Percentiles rank a stretch among this genome's conserved stretches.
phyloP scores from a whole-genome alignment of 192 early-diverging fungal species.

The Mortierella claussenii region DNA sequence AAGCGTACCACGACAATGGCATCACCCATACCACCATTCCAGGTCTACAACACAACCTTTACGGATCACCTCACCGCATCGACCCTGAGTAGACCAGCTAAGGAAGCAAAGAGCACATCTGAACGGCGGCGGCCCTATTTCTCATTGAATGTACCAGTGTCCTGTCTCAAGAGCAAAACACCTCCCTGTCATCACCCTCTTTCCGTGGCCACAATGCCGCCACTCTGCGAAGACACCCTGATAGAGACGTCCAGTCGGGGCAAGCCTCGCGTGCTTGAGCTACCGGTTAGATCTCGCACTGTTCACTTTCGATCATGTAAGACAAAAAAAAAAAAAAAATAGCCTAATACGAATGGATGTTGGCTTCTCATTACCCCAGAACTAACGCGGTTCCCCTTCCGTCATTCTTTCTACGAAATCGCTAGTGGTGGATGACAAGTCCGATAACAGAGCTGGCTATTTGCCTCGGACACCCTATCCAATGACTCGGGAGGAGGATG shows the following conservation, averaged over 20 bases:
- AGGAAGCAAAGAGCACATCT: background rate
- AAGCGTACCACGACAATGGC: background rate
- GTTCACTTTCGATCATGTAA: slow-evolving; percentile 20
- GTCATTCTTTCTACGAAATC: too few species aligned
- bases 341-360: background rate
- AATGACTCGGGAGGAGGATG: slow-evolving; percentile 17
- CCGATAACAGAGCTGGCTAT: slow-evolving; percentile 5
- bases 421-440: background rate
- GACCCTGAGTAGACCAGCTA: background rate
- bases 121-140: background rate
- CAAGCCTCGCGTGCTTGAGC: background rate
- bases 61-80: background rate
- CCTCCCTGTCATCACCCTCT: background rate
- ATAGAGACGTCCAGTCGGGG: background rate
- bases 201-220: background rate
- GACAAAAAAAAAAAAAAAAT: background rate
- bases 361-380: background rate
- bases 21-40: slow-evolving; percentile 71
- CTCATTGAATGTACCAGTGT: too few species aligned
- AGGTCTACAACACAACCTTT: slow-evolving; percentile 86
- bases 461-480: slow-evolving; percentile 39
- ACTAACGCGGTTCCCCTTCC: too few species aligned
- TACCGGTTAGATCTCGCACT: background rate
- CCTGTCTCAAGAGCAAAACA: background rate
- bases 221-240: background rate